Evolutionary conservation across 2,329 filamentous ascomycete species (phyloP), one percentile per base, ranked within the genome.

Genomic region (Aspergillus fijiensis): DNA sequence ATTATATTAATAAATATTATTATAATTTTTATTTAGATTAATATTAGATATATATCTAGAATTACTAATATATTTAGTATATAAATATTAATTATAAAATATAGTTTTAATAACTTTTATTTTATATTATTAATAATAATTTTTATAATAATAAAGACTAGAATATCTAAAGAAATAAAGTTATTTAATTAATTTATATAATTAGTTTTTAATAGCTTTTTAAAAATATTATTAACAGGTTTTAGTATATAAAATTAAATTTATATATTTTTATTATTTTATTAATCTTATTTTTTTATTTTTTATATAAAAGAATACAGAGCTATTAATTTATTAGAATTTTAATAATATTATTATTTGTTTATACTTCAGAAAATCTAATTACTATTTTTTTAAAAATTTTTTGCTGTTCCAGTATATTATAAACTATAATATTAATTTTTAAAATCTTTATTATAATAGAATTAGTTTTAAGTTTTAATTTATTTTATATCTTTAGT

Each of bases 71-170:
- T 27, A 27, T 27, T 27, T 6, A 25, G 25, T 1, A 27, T 21
- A n/a, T 45, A 47, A 10, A 57, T 51, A 57, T 27, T 51, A 57
- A 42, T 57, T 51, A 51, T 25, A 39, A 11, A 16, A 27, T 39
- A 29, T 3, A 50, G 10, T 35, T 49, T 57, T 5, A 19, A 42
- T 35, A 25, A 45, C 2, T 49, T 49, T 2, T 49, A 50, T 4
- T 11, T 19, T 6, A 25, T 35, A 49, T 35, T 39, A 27, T 51
- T 27, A 23, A 23, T 4, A 27, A 27, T 5, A 3, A 35, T 1
- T 35, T 35, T 35, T 3, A 5, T 35, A 14, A 35, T 11, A 11
- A 35, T 35, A 35, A 23, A 47, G 1, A 49, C 4, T 11, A 25
- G 2, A 3, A 5, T 27, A 47, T 16, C 1, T 5, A 33, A 47